A percentile compares a stretch with the other conserved stretches of the same genome.
Conservation (phyloP, 345 rosid species). For the Arabidopsis suecica region DNA sequence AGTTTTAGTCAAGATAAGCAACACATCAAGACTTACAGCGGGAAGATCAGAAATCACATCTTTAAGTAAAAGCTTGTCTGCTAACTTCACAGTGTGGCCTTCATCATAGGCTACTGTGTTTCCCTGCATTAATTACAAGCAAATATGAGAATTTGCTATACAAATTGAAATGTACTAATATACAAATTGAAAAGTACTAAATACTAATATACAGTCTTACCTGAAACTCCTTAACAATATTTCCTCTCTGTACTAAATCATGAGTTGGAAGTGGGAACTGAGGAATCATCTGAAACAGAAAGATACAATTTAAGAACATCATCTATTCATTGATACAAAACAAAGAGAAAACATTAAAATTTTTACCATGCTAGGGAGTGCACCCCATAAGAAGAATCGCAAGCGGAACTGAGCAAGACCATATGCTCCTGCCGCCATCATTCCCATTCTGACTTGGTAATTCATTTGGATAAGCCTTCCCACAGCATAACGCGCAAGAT, state of each 20-base stretch:
- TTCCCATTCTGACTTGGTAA: constrained; percentile 73
- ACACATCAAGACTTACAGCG: constrained; percentile 46
- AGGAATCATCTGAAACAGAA: constrained; percentile 61
- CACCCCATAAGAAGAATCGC: constrained; percentile 89
- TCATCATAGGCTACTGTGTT: constrained; percentile 21
- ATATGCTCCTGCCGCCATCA: constrained; percentile 91
- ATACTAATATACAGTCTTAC: constrained; percentile 40
- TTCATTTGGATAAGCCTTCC: constrained; percentile 68
- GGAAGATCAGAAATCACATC: constrained; percentile 31
- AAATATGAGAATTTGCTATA: background rate
- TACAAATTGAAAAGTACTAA: background rate
- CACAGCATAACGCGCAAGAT: constrained; percentile 70
- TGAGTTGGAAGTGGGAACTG: constrained; percentile 85
- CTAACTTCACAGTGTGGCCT: constrained; percentile 28
- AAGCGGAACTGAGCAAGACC: constrained; percentile 86
- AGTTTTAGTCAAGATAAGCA: background rate
- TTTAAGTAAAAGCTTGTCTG: constrained; percentile 6
- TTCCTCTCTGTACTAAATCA: constrained; percentile 65
- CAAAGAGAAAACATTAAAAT: background rate
- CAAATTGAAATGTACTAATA: constrained; percentile 4
- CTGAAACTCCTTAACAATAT: constrained; percentile 64
- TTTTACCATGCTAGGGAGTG: constrained; percentile 56
- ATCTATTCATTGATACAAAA: background rate
- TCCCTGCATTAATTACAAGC: background rate
- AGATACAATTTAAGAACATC: constrained; percentile 5